Evolutionary conservation across 108 stramenopile species (phyloP).

Genomic region (Aureococcus anophagefferens): DNA sequence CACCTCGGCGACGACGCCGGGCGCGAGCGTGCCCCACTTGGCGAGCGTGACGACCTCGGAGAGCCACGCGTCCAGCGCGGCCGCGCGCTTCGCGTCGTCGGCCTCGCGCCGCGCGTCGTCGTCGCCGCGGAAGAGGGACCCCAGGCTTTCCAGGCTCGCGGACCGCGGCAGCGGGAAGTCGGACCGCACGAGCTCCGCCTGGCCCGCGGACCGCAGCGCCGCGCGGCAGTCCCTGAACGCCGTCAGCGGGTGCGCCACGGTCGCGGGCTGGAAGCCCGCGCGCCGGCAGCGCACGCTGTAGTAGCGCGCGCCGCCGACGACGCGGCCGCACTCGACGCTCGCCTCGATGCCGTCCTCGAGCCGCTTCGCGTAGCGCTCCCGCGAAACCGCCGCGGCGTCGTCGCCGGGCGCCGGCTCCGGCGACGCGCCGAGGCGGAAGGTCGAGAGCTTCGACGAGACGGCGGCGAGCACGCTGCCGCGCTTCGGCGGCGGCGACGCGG

Average conservation of each 20-base stretch:
- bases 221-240: not conserved
- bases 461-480: too few species aligned
- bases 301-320: not conserved
- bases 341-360: not conserved
- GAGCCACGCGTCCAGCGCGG: not conserved
- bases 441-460: too few species aligned
- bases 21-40: not conserved
- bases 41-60: not conserved
- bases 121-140: too few species aligned
- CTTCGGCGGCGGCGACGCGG: too few species aligned
- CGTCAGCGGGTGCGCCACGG: not conserved
- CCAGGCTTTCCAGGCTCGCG: too few species aligned
- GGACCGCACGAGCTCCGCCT: not conserved
- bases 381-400: too few species aligned
- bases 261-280: not conserved
- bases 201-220: not conserved
- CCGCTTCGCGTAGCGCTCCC: too few species aligned
- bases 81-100: too few species aligned
- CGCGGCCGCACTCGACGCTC: not conserved
- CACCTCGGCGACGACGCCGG: not conserved
- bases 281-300: not conserved
- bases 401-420: too few species aligned
- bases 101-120: too few species aligned
- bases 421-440: too few species aligned
- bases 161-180: not conserved